Evolutionary conservation across 176 grass and related monocot genomes (phyloP).

Genomic region (Aegilops speltoides): DNA sequence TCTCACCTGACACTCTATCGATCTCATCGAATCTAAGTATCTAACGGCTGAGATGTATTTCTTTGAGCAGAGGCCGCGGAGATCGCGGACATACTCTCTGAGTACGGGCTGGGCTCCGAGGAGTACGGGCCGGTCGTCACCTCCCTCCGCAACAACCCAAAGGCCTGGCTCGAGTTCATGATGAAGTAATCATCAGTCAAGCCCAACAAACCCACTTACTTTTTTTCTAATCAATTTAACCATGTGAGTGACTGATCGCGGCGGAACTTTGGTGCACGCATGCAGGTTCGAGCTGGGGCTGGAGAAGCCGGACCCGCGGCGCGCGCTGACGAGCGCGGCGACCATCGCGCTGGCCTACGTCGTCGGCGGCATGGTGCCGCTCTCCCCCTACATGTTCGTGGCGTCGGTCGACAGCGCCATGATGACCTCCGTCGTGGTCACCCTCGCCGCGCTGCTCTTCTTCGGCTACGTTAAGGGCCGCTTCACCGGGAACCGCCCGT

Average conservation of each 20-base stretch:
- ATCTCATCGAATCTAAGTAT: background rate
- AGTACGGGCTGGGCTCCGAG: slow-evolving; percentile 70
- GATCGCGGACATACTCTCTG: slow-evolving; percentile 76
- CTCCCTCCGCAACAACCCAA: slow-evolving; percentile 70
- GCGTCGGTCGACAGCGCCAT: slow-evolving; percentile 57
- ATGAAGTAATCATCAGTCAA: slow-evolving; percentile 55
- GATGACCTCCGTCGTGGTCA: slow-evolving; percentile 73
- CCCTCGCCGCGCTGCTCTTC: slow-evolving; percentile 71
- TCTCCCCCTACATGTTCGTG: slow-evolving; percentile 79
- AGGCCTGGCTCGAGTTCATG: slow-evolving; percentile 98
- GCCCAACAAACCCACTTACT: background rate
- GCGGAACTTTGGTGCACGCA: no score
- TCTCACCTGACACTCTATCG: background rate
- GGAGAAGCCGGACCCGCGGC: slow-evolving; percentile 77
- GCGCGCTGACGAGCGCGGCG: slow-evolving; percentile 69
- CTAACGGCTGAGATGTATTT: background rate
- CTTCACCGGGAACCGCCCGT: slow-evolving; percentile 70
- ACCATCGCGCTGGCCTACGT: slow-evolving; percentile 78
- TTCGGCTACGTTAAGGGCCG: slow-evolving; percentile 90
- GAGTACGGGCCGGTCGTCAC: slow-evolving; percentile 73
- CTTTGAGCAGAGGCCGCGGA: slow-evolving; percentile 71
- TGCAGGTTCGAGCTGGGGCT: slow-evolving; percentile 84
- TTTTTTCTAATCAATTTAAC: background rate
- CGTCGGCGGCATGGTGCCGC: slow-evolving; percentile 79
- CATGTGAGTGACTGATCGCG: background rate